Percentiles rank a stretch among this genome's conserved stretches.
Conservation (phyloP, 1,284 basidiomycete genomes). For the Moesziomyces globuligerus region DNA sequence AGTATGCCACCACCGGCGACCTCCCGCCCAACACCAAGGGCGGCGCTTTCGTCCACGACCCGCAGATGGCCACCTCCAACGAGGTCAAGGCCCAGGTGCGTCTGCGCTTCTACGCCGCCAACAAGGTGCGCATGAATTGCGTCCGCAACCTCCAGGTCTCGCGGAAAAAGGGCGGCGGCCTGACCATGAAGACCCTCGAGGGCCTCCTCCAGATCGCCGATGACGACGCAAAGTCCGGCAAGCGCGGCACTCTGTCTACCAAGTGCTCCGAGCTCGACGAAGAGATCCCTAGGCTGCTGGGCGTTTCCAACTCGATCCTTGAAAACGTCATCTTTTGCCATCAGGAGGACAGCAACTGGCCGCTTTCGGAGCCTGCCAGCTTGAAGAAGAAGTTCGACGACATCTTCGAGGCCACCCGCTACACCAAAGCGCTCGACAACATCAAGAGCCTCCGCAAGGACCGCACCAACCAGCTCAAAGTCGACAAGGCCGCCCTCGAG, state of each 20-base stretch:
- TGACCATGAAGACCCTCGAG: constrained; percentile 98
- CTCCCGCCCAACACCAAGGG: constrained; percentile 97
- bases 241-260: constrained; percentile 60
- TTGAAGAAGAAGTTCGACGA: constrained; percentile 99
- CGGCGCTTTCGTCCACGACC: constrained; percentile 97
- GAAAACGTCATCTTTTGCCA: constrained; percentile 99
- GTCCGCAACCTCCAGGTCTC: constrained; percentile 92
- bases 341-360: constrained; percentile 99
- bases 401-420: constrained; percentile 92
- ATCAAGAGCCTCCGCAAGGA: constrained; percentile 85
- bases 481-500: constrained; percentile 87
- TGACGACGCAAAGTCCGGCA: constrained; percentile 73
- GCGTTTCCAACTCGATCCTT: constrained; percentile 94
- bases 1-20: constrained; percentile 98
- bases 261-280: constrained; percentile 80
- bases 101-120: constrained; percentile 89
- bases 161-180: constrained; percentile 75
- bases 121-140: constrained; percentile 80
- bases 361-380: constrained; percentile 85
- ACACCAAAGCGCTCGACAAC: constrained; percentile 91
- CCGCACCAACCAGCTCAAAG: constrained; percentile 86
- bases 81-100: constrained; percentile 99
- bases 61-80: constrained; percentile 94
- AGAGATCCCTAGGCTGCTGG: constrained; percentile 84
- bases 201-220: constrained; percentile 83